Conservation (phyloP, 2,329 filamentous ascomycete genomes). For the Aureobasidium sp. region DNA sequence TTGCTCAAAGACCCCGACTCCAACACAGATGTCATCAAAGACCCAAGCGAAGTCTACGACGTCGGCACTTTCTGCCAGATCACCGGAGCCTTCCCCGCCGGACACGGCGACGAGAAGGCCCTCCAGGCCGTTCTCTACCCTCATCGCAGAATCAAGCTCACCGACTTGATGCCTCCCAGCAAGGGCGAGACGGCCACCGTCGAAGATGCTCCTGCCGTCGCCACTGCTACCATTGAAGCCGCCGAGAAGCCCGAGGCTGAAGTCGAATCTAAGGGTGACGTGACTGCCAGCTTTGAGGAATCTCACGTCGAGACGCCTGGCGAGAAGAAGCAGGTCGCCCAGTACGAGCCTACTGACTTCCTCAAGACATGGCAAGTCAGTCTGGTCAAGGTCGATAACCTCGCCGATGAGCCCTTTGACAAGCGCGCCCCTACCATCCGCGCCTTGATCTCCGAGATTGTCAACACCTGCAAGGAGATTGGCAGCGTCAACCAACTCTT, state of each 20-base stretch:
- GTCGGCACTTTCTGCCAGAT: constrained; percentile 97
- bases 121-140: constrained; percentile 94
- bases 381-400: constrained; percentile 90
- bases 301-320: constrained; percentile 53
- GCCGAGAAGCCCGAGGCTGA: constrained; percentile 12
- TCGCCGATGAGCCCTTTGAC: constrained; percentile 81
- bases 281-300: constrained; percentile 96
- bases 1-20: constrained; percentile 93
- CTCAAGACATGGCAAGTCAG: constrained; percentile 86
- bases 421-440: constrained; percentile 83
- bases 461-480: constrained; percentile 98
- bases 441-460: constrained; percentile 92
- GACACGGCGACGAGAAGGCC: constrained; percentile 65
- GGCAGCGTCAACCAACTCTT: constrained; percentile 90
- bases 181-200: constrained; percentile 40
- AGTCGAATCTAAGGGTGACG: constrained; percentile 74
- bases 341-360: constrained; percentile 86
- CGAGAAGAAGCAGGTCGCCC: constrained; percentile 37
- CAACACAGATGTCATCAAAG: constrained; percentile 90
- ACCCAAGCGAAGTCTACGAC: constrained; percentile 84
- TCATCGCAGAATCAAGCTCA: constrained; percentile 87
- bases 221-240: constrained; percentile 43
- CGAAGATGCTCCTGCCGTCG: constrained; percentile 36
- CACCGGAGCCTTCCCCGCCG: constrained; percentile 86
- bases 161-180: constrained; percentile 66